phyloP scores from a whole-genome alignment of 2,329 filamentous ascomycete species.

The Cytospora mali region DNA sequence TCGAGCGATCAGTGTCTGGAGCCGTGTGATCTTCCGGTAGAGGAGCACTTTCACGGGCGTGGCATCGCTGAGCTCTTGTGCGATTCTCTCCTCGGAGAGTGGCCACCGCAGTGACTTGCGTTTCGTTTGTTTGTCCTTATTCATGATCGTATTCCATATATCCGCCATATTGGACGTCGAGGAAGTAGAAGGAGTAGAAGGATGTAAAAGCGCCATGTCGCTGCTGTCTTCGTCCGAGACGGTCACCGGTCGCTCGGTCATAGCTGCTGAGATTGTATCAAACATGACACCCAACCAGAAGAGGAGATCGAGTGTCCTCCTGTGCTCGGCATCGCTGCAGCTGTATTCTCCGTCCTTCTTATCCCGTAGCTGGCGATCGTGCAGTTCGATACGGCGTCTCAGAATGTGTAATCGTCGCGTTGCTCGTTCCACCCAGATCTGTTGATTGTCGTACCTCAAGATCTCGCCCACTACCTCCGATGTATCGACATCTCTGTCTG shows the following conservation, averaged over 20 bases:
- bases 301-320: slow-evolving; percentile 53
- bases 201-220: slow-evolving; percentile 6
- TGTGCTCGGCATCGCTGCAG: slow-evolving; percentile 33
- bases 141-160: slow-evolving; percentile 23
- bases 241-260: slow-evolving; percentile 45
- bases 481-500: slow-evolving; percentile 5
- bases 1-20: slow-evolving; percentile 45
- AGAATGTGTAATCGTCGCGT: slow-evolving; percentile 22
- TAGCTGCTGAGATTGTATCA: slow-evolving; percentile 39
- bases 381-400: slow-evolving; percentile 19
- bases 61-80: slow-evolving; percentile 52
- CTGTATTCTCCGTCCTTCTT: not conserved
- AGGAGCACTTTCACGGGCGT: slow-evolving; percentile 62
- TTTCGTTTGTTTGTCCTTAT: slow-evolving; percentile 25
- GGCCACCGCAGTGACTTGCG: slow-evolving; percentile 48
- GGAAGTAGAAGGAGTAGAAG: not conserved
- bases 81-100: slow-evolving; percentile 55
- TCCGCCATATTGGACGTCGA: not conserved
- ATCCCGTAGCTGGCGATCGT: slow-evolving; percentile 7
- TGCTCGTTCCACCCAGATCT: slow-evolving; percentile 24
- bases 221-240: slow-evolving; percentile 44
- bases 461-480: slow-evolving; percentile 24
- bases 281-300: slow-evolving; percentile 51
- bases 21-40: slow-evolving; percentile 57
- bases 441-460: slow-evolving; percentile 21